Evolutionary conservation across 2,329 filamentous ascomycete species (phyloP).

Genomic region (Ustilaginoidea virens): DNA sequence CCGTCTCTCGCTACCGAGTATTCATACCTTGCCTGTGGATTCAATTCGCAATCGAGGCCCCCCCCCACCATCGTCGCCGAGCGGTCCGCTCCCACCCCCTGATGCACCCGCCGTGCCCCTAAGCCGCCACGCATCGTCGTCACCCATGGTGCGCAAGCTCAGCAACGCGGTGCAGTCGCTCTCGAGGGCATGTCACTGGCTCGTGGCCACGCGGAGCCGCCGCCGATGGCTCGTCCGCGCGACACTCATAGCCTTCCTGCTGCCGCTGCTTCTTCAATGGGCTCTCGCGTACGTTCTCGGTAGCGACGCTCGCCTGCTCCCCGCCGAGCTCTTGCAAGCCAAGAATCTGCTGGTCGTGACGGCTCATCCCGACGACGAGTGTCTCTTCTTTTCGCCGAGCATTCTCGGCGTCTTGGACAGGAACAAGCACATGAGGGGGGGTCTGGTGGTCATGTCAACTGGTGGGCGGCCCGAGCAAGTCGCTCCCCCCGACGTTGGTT

Average conservation of each 20-base stretch:
- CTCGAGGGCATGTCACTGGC: conserved; percentile 6
- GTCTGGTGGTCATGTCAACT: conserved; percentile 17
- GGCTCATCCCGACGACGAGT: conserved; percentile 25
- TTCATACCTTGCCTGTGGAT: no score
- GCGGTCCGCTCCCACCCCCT: no score
- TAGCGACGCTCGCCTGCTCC: conserved; percentile 19
- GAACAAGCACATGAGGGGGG: conserved; percentile 12
- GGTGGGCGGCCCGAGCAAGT: conserved; percentile 9
- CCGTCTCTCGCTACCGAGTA: no score
- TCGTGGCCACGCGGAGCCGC: conserved; percentile 8
- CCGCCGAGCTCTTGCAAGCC: conserved; percentile 16
- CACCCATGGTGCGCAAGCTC: conserved; percentile 4
- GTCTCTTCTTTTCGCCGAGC: conserved; percentile 17
- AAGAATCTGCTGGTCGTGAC: conserved; percentile 22
- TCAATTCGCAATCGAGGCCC: no score
- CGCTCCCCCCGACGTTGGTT: no score
- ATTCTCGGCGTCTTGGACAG: conserved; percentile 16
- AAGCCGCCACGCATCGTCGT: no score
- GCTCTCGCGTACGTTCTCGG: conserved; percentile 20
- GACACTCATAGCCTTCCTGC: conserved; percentile 5
- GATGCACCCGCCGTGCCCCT: not conserved
- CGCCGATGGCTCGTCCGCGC: conserved; percentile 8
- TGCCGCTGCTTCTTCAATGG: conserved; percentile 19
- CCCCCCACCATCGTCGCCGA: no score
- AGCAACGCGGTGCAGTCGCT: conserved; percentile 4